Conservation (phyloP, 1,284 basidiomycete species). For the Naganishia sp. region DNA sequence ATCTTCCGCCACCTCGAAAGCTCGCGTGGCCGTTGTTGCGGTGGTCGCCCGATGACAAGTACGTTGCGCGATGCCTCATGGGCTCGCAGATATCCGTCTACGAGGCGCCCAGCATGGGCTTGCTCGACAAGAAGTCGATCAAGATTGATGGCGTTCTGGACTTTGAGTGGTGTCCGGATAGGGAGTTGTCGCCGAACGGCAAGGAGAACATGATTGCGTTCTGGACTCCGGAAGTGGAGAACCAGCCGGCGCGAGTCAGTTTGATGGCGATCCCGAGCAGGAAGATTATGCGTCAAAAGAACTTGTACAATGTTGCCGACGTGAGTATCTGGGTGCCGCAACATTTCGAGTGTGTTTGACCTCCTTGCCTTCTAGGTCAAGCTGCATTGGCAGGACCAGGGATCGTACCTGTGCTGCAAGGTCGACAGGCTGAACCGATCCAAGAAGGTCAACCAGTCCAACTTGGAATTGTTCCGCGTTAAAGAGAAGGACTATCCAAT, state of each 20-base stretch:
- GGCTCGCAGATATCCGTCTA: conserved; percentile 95
- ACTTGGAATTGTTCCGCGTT: conserved; percentile 95
- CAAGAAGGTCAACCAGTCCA: conserved; percentile 98
- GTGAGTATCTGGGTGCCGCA: conserved; percentile 57
- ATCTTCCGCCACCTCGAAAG: conserved; percentile 39
- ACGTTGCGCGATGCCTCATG: conserved; percentile 82
- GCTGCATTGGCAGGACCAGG: conserved; percentile 98
- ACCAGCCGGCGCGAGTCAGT: conserved; percentile 96
- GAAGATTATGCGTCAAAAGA: conserved; percentile 86
- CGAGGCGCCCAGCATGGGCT: conserved; percentile 89
- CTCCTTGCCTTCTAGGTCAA: conserved; percentile 69
- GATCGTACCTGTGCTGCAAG: conserved; percentile 98
- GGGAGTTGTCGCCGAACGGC: conserved; percentile 55
- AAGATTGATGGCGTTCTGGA: conserved; percentile 98
- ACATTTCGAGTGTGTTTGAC: not conserved
- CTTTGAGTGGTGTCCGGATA: conserved; percentile 97
- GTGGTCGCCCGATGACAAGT: conserved; percentile 97
- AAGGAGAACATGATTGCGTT: conserved; percentile 92
- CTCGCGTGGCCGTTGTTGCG: conserved; percentile 88
- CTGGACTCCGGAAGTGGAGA: conserved; percentile 95
- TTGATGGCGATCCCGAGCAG: conserved; percentile 87
- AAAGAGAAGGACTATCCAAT: conserved; percentile 98
- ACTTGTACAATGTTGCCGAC: conserved; percentile 97
- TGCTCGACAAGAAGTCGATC: conserved; percentile 95
- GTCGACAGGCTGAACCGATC: conserved; percentile 99